These are phyloP conservation scores for Talaromyces nanjingensis DNA, from an alignment of 495 filamentous ascomycete species.

Conservation along the genomic window DNA sequence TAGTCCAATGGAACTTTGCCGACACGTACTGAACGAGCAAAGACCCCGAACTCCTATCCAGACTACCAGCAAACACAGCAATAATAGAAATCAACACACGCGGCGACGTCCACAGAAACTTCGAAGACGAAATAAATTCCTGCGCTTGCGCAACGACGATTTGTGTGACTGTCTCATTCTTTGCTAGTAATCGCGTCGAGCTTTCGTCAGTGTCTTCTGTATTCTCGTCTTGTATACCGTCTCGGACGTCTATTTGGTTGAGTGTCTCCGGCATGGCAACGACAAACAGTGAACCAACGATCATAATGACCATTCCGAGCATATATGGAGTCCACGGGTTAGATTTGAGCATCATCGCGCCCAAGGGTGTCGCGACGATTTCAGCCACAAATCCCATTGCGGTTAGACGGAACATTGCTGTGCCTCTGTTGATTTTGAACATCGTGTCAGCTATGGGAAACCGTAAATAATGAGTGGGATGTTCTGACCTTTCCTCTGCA, in stretches of 20 bases:
- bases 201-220: constrained; percentile 24
- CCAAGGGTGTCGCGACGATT: constrained; percentile 24
- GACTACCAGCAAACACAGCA: constrained; percentile 21
- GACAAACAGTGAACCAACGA: constrained; percentile 20
- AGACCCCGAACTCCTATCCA: constrained; percentile 22
- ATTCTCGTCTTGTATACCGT: constrained; percentile 9
- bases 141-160: constrained; percentile 18
- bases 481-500: constrained; percentile 24
- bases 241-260: neutral
- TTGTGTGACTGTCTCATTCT: neutral
- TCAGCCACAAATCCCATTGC: constrained; percentile 19
- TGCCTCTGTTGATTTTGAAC: constrained; percentile 14
- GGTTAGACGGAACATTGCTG: constrained; percentile 20
- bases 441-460: neutral
- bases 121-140: neutral
- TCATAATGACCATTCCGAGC: constrained; percentile 19
- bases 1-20: constrained; percentile 35
- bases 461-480: too few species aligned
- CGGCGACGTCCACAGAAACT: constrained; percentile 25
- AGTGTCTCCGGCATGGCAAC: constrained; percentile 42
- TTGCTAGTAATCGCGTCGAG: constrained; percentile 9
- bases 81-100: constrained; percentile 25
- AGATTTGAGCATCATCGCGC: constrained; percentile 25
- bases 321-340: constrained; percentile 22
- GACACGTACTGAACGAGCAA: constrained; percentile 34